Base-by-base conservation (phyloP, 768 basidiomycete species). In the Pholiota conissans region DNA sequence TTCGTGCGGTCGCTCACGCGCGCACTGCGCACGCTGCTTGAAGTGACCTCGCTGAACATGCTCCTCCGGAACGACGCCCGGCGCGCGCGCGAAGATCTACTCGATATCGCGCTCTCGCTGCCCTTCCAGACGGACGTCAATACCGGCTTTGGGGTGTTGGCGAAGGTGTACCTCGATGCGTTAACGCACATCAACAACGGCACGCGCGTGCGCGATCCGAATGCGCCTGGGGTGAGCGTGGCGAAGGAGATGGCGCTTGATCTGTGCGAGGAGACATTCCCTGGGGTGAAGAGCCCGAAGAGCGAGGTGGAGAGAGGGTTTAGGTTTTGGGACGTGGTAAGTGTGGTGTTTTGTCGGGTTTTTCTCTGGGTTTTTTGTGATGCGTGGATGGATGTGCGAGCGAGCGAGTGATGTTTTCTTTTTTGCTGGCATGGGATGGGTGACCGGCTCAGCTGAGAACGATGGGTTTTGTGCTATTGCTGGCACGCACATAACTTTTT, bases 41-140 rank as follows among this genome's bases (percentile, higher is more conserved):
- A 99, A 74, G 89, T 95, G 57, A 87, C 92, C 39, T 87, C 92
- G 58, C 75, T 97, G 67, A 97, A 97, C 76, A 91, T 98, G 88
- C 79, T 99, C 30, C 79, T 99, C 24, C 89, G 93, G 26, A 85
- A 84, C 28, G 95, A 98, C 67, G 95, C 93, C 30, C 85, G 88
- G 29, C 82, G 92, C 49, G 83, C 85, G 42, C 84, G 96, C 65
- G 95, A 98, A 61, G 97, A 98, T 69, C 77, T 93, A 62, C 77
- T 97, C 65, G 97, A 98, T 70, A 89, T 98, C 60, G 86, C 93
- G 61, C 81, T 97, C 30, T 93, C 92, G 45, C 79, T 98, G 30
- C 94, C 95, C 8, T 97, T 98, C 84, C 95, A 97, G 70, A 81
- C 84, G 55, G 97, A 98, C 69, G 93, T 94, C 65, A 97, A 97